Percentiles rank a stretch among this genome's conserved stretches.
phyloP scores from a whole-genome alignment of 1,284 basidiomycete genomes.

The Wolfiporia cocos region DNA sequence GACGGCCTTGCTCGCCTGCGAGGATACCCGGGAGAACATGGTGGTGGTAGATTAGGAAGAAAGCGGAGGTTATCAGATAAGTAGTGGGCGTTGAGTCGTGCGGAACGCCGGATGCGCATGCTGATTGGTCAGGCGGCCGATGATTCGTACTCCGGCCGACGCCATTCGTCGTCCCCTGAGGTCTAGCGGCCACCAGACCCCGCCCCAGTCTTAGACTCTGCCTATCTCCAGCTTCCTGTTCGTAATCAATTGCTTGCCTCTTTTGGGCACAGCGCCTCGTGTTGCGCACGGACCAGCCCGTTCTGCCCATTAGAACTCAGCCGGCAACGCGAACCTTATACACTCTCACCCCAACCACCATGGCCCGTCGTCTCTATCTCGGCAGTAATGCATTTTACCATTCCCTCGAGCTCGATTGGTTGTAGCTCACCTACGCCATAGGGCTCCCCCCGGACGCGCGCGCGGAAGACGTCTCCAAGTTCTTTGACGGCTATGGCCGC shows the following conservation, averaged over 20 bases:
- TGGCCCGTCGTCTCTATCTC: slow-evolving; percentile 79
- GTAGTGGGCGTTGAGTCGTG: slow-evolving; percentile 1
- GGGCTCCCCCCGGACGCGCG: slow-evolving; percentile 77
- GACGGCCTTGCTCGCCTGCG: slow-evolving; percentile 37
- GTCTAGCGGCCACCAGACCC: slow-evolving; percentile 10
- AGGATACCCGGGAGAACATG: slow-evolving; percentile 54
- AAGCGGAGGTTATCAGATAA: slow-evolving; percentile 26
- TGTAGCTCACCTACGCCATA: slow-evolving; percentile 20
- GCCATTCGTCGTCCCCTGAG: slow-evolving; percentile 4
- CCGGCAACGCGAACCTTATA: slow-evolving; percentile 10
- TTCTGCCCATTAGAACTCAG: slow-evolving; percentile 16
- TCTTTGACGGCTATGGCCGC: slow-evolving; percentile 82
- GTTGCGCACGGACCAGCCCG: slow-evolving; percentile 26
- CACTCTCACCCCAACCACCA: slow-evolving; percentile 43
- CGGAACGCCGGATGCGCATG: slow-evolving; percentile 3
- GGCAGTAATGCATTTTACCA: slow-evolving; percentile 51
- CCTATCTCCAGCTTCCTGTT: slow-evolving; percentile 4
- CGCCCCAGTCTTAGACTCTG: slow-evolving; percentile 7
- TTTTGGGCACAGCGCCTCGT: slow-evolving; percentile 4
- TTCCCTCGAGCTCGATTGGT: not conserved
- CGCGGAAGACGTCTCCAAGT: slow-evolving; percentile 75
- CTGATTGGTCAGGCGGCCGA: slow-evolving; percentile 6
- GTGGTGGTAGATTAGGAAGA: slow-evolving; percentile 21
- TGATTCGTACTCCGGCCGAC: slow-evolving; percentile 7
- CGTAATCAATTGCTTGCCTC: not conserved